Base-by-base conservation (phyloP, 495 filamentous ascomycete genomes). In the Aspergillus haitiensis region DNA sequence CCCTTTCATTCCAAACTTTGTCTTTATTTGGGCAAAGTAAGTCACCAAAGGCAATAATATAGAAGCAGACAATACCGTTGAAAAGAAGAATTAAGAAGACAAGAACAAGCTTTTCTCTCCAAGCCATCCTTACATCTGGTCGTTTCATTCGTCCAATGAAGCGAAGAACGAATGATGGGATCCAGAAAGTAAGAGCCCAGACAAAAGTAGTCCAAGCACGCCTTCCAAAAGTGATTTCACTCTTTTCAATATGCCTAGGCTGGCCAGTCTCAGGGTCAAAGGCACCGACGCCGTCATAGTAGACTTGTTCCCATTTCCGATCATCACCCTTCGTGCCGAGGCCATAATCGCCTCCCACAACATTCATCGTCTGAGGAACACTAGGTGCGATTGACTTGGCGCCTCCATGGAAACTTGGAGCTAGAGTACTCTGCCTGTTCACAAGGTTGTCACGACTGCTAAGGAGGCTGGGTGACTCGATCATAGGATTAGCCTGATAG, bases 121-220 rank as follows among this genome's bases (percentile, higher is more conserved):
- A 98, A 6, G 94, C 94, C 84, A 98, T 89, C 1, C 94, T 88
- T 44, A 98, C 90, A 74, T 98, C 94, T 2, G 94, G 94, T 44
- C 94, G 86, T 75, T 96, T 96, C 94, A 98, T 98, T 16, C 94
- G 88, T 15, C 94, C 94, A 61, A 98, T 64, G 53, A 82, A 88
- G n/a, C 79, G 79, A 2, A 98, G 82, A 0, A 86, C 52, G 52
- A 92, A 92, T 2, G 93, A 97, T 1, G 94, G 94, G 62, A 97
- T 95, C 92, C 91, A 98, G 67, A 91, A 98, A 2, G 94, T 98
- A 49, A 93, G 60, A 5, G 83, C 79, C 93, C 93, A 98, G 11
- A 93, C 90, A 21, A 92, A 72, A 7, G 70, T 79, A 36, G 92
- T 85, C 94, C 94, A 98, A 9, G 86, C 59, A 45, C 88, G 88